These are phyloP conservation scores for Phytophthora pisi DNA, from an alignment of 352 stramenopile species.

Conservation along the genomic window DNA sequence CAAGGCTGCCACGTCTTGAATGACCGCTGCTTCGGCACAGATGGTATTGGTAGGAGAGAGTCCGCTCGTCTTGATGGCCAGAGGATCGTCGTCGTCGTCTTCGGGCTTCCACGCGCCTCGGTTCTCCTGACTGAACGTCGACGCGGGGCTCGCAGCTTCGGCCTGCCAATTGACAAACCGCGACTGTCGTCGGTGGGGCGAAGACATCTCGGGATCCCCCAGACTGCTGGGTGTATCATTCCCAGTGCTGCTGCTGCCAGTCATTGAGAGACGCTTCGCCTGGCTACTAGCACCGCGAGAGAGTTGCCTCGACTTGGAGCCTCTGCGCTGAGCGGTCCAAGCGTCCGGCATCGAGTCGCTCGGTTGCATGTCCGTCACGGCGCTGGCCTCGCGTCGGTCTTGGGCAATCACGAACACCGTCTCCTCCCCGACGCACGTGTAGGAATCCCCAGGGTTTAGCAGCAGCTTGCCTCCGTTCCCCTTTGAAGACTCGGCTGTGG, in stretches of 20 bases:
- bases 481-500: conserved; percentile 28
- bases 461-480: conserved; percentile 49
- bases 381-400: conserved; percentile 35
- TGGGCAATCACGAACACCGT: conserved; percentile 75
- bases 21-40: conserved; percentile 44
- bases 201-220: conserved; percentile 6
- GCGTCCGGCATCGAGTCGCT: conserved; percentile 27
- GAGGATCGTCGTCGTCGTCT: conserved; percentile 26
- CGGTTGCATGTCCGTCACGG: conserved; percentile 29
- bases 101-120: conserved; percentile 19
- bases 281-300: conserved; percentile 21
- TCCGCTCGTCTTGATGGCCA: conserved; percentile 17
- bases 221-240: conserved; percentile 24
- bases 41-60: conserved; percentile 10
- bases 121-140: conserved; percentile 22
- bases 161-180: conserved; percentile 37
- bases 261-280: conserved; percentile 17
- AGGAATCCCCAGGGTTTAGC: conserved; percentile 77
- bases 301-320: conserved; percentile 15
- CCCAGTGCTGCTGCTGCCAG: conserved; percentile 28
- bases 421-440: conserved; percentile 68
- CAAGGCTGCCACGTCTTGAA: conserved; percentile 54
- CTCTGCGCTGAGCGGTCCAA: conserved; percentile 27
- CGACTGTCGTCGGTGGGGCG: conserved; percentile 24
- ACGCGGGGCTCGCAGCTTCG: conserved; percentile 12